phyloP scores from a whole-genome alignment of 179 eudicot species.

The Nepenthes alata region DNA sequence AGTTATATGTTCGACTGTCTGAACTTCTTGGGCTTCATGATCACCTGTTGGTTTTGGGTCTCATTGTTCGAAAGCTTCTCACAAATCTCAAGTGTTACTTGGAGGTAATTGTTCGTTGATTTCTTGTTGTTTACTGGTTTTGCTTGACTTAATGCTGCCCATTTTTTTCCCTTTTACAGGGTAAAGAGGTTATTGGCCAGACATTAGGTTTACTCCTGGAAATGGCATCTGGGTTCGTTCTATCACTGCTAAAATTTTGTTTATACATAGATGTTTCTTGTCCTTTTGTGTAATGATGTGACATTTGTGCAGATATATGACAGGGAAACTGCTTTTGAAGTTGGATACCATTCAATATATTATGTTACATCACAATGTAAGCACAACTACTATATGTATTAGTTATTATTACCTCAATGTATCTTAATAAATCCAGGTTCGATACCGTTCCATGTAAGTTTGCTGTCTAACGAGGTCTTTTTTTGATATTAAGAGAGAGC shows the following conservation, averaged over 20 bases:
- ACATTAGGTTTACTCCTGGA: constrained; percentile 71
- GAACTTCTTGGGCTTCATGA: constrained; percentile 87
- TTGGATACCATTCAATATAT: constrained; percentile 75
- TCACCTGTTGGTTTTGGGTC: constrained; percentile 64
- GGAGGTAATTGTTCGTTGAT: constrained; percentile 34
- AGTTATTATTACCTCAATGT: no score
- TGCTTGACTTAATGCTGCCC: background rate
- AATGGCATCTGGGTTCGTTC: constrained; percentile 80
- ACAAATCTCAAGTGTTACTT: constrained; percentile 74
- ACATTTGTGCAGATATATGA: constrained; percentile 57
- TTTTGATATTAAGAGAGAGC: constrained; percentile 50
- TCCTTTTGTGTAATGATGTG: constrained; percentile 7
- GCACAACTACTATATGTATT: constrained; percentile 6
- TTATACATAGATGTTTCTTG: background rate
- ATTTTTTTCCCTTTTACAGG: constrained; percentile 32
- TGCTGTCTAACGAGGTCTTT: background rate
- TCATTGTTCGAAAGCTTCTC: constrained; percentile 72
- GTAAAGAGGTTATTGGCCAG: constrained; percentile 66
- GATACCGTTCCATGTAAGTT: background rate
- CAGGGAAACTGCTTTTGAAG: constrained; percentile 74
- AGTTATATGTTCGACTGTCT: constrained; percentile 77
- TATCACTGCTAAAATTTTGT: constrained; percentile 7
- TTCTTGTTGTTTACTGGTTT: background rate
- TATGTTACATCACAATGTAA: constrained; percentile 61
- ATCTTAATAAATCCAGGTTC: no score